Conservation (phyloP, 768 basidiomycete genomes). For the Agaricus blazei region DNA sequence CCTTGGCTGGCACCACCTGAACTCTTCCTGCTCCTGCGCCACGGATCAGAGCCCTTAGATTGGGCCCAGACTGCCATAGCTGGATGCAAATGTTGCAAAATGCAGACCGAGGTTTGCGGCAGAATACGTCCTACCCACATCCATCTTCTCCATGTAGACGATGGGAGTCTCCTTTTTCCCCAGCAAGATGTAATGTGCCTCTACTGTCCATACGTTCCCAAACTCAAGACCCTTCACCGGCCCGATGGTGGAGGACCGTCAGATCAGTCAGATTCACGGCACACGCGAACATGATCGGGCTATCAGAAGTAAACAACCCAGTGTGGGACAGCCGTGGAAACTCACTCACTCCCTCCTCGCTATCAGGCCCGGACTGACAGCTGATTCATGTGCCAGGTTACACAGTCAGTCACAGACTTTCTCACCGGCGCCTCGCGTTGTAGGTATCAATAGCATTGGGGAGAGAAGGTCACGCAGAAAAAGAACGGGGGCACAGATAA, state of each 20-base stretch:
- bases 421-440: conserved; percentile 2
- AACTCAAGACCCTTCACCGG: not conserved
- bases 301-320: not conserved
- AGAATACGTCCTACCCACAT: not conserved
- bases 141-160: not conserved
- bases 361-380: conserved; percentile 2
- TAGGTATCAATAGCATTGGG: conserved; percentile 1
- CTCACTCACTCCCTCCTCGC: conserved; percentile 2
- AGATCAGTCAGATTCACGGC: not conserved
- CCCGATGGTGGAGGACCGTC: not conserved
- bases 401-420: not conserved
- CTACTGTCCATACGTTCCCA: not conserved
- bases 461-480: not conserved
- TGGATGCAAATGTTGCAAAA: not conserved
- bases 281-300: not conserved
- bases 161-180: not conserved
- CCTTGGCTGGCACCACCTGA: not conserved
- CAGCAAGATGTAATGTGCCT: not conserved
- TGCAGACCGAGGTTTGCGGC: not conserved
- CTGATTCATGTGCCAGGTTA: not conserved
- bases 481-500: not conserved
- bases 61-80: not conserved
- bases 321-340: not conserved
- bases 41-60: not conserved
- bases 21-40: not conserved